phyloP scores from a whole-genome alignment of 257 asterid species.

The Asclepias syriaca region DNA sequence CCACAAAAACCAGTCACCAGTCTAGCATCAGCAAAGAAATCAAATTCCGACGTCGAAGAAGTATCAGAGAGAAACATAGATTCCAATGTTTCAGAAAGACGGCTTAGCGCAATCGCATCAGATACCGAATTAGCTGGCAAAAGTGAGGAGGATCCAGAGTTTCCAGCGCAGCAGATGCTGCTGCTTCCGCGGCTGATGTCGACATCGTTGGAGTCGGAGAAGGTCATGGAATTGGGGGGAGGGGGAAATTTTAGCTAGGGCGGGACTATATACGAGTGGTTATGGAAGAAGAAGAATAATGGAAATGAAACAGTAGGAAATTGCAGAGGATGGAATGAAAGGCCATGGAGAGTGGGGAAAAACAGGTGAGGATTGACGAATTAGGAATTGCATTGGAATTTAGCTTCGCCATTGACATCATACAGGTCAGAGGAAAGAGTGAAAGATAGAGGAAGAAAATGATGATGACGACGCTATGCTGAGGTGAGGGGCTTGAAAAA shows the following conservation, averaged over 20 bases:
- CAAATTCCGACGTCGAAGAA: conserved; percentile 52
- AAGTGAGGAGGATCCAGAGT: conserved; percentile 29
- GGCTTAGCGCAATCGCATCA: conserved; percentile 43
- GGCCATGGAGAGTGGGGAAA: not conserved
- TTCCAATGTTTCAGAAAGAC: conserved; percentile 63
- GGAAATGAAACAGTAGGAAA: not conserved
- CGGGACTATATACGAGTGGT: not conserved
- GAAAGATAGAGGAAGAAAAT: not conserved
- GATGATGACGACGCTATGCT: conserved; percentile 1
- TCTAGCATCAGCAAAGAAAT: conserved; percentile 76
- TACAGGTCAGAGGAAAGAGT: conserved; percentile 35
- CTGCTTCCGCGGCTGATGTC: conserved; percentile 50
- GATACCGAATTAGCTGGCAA: conserved; percentile 11
- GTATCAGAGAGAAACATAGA: conserved; percentile 46
- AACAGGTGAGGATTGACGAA: not conserved
- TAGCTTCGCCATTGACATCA: not conserved
- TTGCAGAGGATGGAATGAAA: not conserved
- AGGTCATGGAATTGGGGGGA: conserved; percentile 7
- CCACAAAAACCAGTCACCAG: conserved; percentile 41
- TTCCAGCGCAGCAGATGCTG: conserved; percentile 57
- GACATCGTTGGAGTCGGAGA: conserved; percentile 62
- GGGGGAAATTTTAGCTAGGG: not conserved
- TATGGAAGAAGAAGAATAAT: not conserved
- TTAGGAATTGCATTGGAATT: conserved; percentile 4
- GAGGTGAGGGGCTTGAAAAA: conserved; percentile 5